These are phyloP conservation scores for Stipa capillata DNA, from an alignment of 176 grass and related monocot species.

Conservation along the genomic window DNA sequence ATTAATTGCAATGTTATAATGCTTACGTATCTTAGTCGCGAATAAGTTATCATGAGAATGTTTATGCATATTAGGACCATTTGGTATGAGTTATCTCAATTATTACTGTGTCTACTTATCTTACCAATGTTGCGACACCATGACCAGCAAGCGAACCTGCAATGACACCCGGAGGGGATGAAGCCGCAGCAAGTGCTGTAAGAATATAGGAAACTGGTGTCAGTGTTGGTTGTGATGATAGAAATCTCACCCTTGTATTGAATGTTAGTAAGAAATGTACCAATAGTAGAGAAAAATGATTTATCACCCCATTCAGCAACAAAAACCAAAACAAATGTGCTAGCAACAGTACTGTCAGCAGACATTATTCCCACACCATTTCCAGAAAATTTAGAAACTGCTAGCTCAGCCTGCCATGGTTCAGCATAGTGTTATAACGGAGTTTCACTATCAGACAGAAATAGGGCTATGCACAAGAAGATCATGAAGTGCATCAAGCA, in stretches of 20 bases:
- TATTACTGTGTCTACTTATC: not conserved
- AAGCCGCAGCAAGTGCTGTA: conserved; percentile 89
- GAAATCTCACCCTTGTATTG: not conserved
- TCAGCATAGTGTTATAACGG: conserved; percentile 14
- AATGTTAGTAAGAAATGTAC: conserved; percentile 18
- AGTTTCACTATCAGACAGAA: not conserved
- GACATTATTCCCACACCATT: conserved; percentile 84
- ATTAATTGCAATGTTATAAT: not conserved
- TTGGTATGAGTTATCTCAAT: not conserved
- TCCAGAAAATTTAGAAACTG: conserved; percentile 94
- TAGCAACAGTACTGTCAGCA: conserved; percentile 67
- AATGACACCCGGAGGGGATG: conserved; percentile 94
- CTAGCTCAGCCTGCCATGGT: conserved; percentile 74
- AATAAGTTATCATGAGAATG: not conserved
- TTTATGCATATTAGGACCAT: not conserved
- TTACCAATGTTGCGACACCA: conserved; percentile 93
- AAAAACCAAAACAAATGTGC: conserved; percentile 98
- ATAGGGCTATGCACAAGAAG: not conserved
- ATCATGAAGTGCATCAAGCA: not conserved
- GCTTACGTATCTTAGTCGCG: not conserved
- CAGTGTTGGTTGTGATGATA: conserved; percentile 2
- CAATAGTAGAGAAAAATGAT: conserved; percentile 98
- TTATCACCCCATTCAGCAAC: conserved; percentile 98
- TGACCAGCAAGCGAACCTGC: conserved; percentile 80
- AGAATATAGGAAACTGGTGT: conserved; percentile 17